Percentiles rank a stretch among this genome's conserved stretches.
These are phyloP conservation scores for Malus fusca DNA, from an alignment of 306 rosid species.

Conservation along the genomic window DNA sequence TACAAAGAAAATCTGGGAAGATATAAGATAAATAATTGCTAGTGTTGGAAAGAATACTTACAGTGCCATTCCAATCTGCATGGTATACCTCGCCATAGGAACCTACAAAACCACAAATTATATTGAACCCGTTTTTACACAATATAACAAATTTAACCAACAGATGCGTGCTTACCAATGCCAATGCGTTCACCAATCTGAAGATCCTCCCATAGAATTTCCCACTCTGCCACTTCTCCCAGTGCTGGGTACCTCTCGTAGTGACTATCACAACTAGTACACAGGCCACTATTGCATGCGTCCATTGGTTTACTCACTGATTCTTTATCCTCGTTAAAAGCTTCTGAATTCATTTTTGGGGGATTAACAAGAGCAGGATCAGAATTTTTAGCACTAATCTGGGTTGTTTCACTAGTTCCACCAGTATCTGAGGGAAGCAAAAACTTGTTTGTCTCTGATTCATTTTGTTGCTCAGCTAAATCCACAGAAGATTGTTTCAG, in stretches of 20 bases:
- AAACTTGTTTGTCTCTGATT: conserved; percentile 15
- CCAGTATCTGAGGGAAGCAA: conserved; percentile 25
- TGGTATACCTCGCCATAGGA: conserved; percentile 90
- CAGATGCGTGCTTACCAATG: conserved; percentile 57
- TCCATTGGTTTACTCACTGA: conserved; percentile 33
- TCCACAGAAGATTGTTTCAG: conserved; percentile 21
- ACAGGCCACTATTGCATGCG: conserved; percentile 20
- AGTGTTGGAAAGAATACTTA: conserved; percentile 38
- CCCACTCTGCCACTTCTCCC: conserved; percentile 82
- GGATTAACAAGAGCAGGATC: conserved; percentile 23
- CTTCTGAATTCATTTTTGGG: conserved; percentile 10
- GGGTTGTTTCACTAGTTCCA: conserved; percentile 26
- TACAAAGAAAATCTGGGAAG: background rate
- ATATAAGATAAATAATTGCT: background rate
- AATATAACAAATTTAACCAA: background rate
- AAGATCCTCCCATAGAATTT: conserved; percentile 96
- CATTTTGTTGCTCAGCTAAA: conserved; percentile 24
- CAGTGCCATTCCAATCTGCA: conserved; percentile 90
- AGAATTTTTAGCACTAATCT: conserved; percentile 17
- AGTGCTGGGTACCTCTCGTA: conserved; percentile 45
- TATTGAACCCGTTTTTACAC: background rate
- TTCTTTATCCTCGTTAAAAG: conserved; percentile 33
- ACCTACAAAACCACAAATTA: conserved; percentile 26
- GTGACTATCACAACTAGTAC: conserved; percentile 28
- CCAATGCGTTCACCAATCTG: conserved; percentile 97